Percentiles rank a stretch among this genome's conserved stretches.
phyloP scores from a whole-genome alignment of 805 yeast species.

The Candida ascalaphidarum region DNA sequence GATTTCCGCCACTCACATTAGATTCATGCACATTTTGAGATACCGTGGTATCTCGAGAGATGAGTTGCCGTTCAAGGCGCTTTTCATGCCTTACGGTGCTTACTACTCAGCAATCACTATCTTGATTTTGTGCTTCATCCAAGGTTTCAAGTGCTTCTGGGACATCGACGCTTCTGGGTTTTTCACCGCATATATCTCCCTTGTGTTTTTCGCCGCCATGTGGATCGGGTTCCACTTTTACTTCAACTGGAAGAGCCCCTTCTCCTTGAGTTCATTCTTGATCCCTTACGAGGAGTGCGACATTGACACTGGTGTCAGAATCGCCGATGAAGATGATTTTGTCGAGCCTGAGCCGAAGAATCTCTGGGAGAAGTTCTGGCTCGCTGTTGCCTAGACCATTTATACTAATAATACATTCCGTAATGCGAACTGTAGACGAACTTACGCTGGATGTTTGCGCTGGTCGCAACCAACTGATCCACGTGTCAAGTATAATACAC shows the following conservation, averaged over 20 bases:
- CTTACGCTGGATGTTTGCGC: no score
- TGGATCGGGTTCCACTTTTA: constrained; percentile 50
- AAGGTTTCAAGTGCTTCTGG: constrained; percentile 64
- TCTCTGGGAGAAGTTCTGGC: constrained; percentile 51
- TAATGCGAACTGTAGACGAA: no score
- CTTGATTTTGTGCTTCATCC: constrained; percentile 52
- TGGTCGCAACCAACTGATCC: no score
- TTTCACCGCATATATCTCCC: constrained; percentile 65
- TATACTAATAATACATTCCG: no score
- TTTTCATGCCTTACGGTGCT: constrained; percentile 59
- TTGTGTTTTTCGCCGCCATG: constrained; percentile 46
- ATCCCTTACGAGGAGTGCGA: constrained; percentile 55
- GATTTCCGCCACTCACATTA: constrained; percentile 54
- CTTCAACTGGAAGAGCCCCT: constrained; percentile 34
- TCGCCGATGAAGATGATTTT: constrained; percentile 51
- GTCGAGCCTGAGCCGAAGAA: constrained; percentile 46
- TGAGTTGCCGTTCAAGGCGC: constrained; percentile 66
- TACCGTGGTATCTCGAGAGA: constrained; percentile 59
- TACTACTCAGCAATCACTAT: constrained; percentile 53
- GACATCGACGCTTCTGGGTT: constrained; percentile 46
- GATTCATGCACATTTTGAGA: constrained; percentile 61
- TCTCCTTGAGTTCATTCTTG: constrained; percentile 29
- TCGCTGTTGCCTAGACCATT: constrained; percentile 18
- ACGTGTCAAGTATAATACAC: no score
- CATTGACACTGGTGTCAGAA: constrained; percentile 59